These are phyloP conservation scores for Penicillium capsulatum DNA, from an alignment of 2,329 filamentous ascomycete genomes.

Conservation along the genomic window DNA sequence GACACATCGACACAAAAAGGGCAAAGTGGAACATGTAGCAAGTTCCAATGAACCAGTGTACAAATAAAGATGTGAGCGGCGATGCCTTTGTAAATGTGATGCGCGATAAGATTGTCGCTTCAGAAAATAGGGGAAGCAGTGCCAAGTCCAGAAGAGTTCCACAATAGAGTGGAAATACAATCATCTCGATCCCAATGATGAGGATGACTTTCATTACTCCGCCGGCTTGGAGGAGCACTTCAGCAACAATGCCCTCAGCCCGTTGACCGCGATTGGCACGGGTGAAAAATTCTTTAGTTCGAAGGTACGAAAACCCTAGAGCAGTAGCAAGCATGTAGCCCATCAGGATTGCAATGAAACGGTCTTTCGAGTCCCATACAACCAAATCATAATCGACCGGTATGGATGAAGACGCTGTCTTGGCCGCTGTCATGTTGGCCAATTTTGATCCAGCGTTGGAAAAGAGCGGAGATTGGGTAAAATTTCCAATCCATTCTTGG, in stretches of 20 bases:
- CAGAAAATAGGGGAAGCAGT: constrained; percentile 80
- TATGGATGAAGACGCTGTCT: constrained; percentile 16
- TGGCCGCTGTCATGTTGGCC: constrained; percentile 23
- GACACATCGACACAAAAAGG: constrained; percentile 96
- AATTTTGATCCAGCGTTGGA: constrained; percentile 28
- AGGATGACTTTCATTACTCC: constrained; percentile 97
- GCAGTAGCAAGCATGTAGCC: constrained; percentile 77
- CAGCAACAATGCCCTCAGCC: constrained; percentile 69
- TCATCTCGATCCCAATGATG: constrained; percentile 99
- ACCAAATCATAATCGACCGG: constrained; percentile 57
- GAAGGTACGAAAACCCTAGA: constrained; percentile 73
- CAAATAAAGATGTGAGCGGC: constrained; percentile 86
- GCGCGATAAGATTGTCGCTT: constrained; percentile 71
- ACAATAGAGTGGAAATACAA: constrained; percentile 93
- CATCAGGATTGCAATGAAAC: constrained; percentile 67
- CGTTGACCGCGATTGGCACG: constrained; percentile 51
- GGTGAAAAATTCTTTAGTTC: constrained; percentile 66
- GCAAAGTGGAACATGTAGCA: constrained; percentile 99
- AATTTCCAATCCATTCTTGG: constrained; percentile 21
- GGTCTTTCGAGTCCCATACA: constrained; percentile 65
- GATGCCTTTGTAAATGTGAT: constrained; percentile 72
- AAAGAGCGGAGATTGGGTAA: constrained; percentile 20
- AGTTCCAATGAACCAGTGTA: constrained; percentile 98
- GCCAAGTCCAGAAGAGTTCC: constrained; percentile 85
- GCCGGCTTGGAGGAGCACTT: constrained; percentile 84